Base-by-base conservation (phyloP, 2,329 filamentous ascomycete genomes). In the Hymenoscyphus salicellus region DNA sequence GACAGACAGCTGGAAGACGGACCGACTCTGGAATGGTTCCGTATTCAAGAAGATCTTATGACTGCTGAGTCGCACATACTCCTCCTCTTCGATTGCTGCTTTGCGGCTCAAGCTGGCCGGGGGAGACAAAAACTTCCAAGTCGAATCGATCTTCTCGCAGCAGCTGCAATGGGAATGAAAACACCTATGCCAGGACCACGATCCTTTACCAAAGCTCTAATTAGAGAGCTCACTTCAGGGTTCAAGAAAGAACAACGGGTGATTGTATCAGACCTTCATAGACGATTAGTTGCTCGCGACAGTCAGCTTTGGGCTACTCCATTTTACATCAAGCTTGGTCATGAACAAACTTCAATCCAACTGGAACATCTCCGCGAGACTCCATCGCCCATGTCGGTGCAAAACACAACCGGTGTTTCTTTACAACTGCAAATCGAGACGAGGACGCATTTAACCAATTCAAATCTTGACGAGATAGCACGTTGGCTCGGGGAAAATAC, bases 31-130 rank as follows among this genome's bases (percentile, higher is more conserved):
- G 11, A 17, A 41, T 41, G 38, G 38, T 41, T 17, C 11, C 11
- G 17, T 4, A 14, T 41, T 11, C 49, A 55, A 23, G 20, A 6
- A 55, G 49, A 55, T n/a, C 49, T 55, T n/a, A 55, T n/a, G 20
- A 11, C 11, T 14, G 11, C 16, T 28, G 20, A 26, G 11, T 55
- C 49, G 0, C 16, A 55, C 16, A 23, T 55, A 17, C n/a, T 55
- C 11, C 16, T 55, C 26, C 49, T 55, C 49, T 55, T 55, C 16
- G 49, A 55, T 55, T 55, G 14, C n/a, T 55, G 49, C 49, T 55
- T 55, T 28, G 49, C 49, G 5, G 16, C 49, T n/a, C 49, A 55
- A 55, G 49, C 49, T 17, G 49, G 16, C 20, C 49, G 49, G n/a
- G 49, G 20, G 11, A 23, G 20, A 55, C 2, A 23, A 14, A n/a